phyloP scores from a whole-genome alignment of 1,139 yeast species.

The Fermentozyma sake region DNA sequence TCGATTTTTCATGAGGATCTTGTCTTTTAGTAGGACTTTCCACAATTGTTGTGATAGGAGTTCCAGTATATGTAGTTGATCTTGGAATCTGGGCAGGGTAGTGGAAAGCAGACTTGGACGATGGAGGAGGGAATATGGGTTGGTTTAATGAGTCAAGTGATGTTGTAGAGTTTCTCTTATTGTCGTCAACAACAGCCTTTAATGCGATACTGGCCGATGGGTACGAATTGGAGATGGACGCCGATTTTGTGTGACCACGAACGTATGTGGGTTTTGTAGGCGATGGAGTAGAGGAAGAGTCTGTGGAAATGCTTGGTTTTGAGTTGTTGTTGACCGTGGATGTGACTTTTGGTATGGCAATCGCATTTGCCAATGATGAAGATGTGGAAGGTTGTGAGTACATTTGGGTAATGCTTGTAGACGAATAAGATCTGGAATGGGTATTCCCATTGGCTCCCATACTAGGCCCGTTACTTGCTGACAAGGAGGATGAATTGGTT shows the following conservation, averaged over 20 bases:
- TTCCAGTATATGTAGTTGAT: constrained; percentile 41
- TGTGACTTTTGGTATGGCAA: constrained; percentile 20
- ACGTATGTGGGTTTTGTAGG: constrained; percentile 18
- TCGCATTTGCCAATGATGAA: constrained; percentile 46
- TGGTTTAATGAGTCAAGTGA: constrained; percentile 14
- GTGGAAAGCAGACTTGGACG: constrained; percentile 4
- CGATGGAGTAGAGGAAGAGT: constrained; percentile 11
- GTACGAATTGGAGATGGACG: constrained; percentile 28
- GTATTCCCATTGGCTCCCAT: constrained; percentile 5
- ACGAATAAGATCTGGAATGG: constrained; percentile 42
- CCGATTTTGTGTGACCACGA: constrained; percentile 34
- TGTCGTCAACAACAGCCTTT: constrained; percentile 59
- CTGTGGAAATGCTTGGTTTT: constrained; percentile 3
- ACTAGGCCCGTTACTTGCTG: not conserved
- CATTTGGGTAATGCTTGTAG: constrained; percentile 36
- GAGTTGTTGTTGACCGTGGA: constrained; percentile 11
- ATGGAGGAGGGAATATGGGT: constrained; percentile 5
- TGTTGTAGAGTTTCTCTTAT: constrained; percentile 17
- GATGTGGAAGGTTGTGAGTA: constrained; percentile 55
- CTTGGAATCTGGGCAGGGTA: constrained; percentile 22
- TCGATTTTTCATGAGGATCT: constrained; percentile 5
- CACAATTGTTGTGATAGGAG: constrained; percentile 38
- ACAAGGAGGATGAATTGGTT: constrained; percentile 18
- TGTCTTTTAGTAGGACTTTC: constrained; percentile 39
- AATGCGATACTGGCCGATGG: constrained; percentile 60